These are phyloP conservation scores for Chondrus crispus DNA, from an alignment of 23 red algal species.

Conservation along the genomic window DNA sequence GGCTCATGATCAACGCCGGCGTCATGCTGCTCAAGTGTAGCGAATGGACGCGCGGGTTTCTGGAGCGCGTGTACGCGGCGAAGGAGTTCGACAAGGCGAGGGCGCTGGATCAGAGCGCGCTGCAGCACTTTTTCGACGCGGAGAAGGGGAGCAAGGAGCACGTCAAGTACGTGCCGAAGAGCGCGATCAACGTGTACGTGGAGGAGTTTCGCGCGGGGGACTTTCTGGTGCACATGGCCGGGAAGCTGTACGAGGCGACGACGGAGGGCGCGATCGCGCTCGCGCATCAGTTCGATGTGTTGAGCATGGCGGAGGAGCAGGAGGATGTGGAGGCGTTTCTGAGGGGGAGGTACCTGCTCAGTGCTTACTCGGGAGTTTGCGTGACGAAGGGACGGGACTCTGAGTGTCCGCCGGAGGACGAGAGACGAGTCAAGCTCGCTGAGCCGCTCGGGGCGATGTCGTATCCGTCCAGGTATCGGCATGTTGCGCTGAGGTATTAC, in stretches of 20 bases:
- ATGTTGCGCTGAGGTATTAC: slow-evolving; percentile 59
- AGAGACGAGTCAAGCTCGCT: slow-evolving; percentile 33
- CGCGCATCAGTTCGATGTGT: slow-evolving; percentile 83
- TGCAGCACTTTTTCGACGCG: slow-evolving; percentile 67
- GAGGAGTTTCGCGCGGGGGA: slow-evolving; percentile 82
- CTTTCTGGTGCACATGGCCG: slow-evolving; percentile 84
- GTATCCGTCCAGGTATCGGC: slow-evolving; percentile 39
- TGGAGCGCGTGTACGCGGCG: slow-evolving; percentile 61
- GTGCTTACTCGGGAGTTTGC: slow-evolving; percentile 41
- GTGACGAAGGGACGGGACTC: slow-evolving; percentile 1
- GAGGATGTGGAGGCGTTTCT: slow-evolving; percentile 80
- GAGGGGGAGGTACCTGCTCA: slow-evolving; percentile 54
- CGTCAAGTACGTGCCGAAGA: slow-evolving; percentile 69
- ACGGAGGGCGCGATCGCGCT: slow-evolving; percentile 64
- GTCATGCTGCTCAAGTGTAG: slow-evolving; percentile 81
- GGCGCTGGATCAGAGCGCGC: slow-evolving; percentile 74
- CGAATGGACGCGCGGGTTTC: slow-evolving; percentile 52
- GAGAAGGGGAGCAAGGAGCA: slow-evolving; percentile 7
- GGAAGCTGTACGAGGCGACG: slow-evolving; percentile 74
- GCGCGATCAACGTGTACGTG: slow-evolving; percentile 77
- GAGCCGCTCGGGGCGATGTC: slow-evolving; percentile 40
- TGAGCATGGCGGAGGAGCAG: slow-evolving; percentile 44
- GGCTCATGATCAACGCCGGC: slow-evolving; percentile 86
- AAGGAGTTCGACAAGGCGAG: slow-evolving; percentile 63
- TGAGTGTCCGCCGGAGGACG: slow-evolving; percentile 48